phyloP scores from a whole-genome alignment of 78 protist species.

The Kipferlia bialata region DNA sequence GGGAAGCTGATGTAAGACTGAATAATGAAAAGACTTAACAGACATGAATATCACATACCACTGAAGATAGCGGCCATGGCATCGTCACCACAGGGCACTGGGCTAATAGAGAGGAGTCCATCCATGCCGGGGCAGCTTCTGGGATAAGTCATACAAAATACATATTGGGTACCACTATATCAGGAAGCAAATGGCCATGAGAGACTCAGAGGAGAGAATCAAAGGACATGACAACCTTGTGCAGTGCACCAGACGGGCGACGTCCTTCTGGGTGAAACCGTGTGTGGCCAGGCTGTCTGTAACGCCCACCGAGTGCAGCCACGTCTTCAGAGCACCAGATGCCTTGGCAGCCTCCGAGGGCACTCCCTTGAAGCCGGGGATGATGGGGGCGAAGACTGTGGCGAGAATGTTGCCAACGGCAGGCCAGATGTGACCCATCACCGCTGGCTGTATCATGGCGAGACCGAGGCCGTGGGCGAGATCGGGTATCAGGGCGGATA shows the following conservation, averaged over 20 bases:
- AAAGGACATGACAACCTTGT: background rate
- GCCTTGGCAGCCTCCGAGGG: conserved; percentile 9
- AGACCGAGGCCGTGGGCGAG: conserved; percentile 20
- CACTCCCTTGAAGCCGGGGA: conserved; percentile 1
- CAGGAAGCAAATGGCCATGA: too few species aligned
- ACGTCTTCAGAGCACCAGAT: background rate
- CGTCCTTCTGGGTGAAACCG: background rate
- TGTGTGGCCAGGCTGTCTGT: background rate
- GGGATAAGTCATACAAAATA: too few species aligned
- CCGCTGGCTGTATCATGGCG: conserved; percentile 12
- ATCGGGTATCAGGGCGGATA: conserved; percentile 9
- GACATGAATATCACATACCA: too few species aligned
- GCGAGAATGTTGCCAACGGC: conserved; percentile 1
- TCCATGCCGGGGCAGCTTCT: too few species aligned
- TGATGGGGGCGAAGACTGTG: background rate
- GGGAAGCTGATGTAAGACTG: too few species aligned
- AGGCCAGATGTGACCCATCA: background rate
- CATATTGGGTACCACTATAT: too few species aligned
- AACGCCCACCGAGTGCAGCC: conserved; percentile 7
- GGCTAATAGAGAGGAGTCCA: conserved; percentile 4
- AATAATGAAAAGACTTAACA: too few species aligned
- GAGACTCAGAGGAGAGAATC: too few species aligned
- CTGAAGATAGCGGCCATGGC: conserved; percentile 5
- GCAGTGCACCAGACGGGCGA: conserved; percentile 3
- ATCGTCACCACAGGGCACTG: background rate